Evolutionary conservation across 2,329 filamentous ascomycete genomes (phyloP), one percentile per base, ranked within the genome.

Genomic region (Aspergillus texensis): DNA sequence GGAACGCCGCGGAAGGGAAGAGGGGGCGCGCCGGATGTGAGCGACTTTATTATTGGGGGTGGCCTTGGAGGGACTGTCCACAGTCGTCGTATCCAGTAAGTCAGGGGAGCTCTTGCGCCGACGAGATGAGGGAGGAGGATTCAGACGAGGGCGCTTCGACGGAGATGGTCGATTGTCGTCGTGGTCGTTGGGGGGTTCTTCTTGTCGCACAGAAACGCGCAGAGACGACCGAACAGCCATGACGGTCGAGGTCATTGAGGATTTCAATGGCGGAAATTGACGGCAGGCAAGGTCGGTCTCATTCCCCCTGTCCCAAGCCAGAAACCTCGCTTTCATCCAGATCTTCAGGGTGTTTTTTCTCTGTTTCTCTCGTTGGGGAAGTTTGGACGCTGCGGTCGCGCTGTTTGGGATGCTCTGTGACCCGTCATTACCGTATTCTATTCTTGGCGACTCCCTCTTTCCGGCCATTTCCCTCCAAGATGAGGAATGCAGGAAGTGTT

Each of bases 151-250:
- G 52, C 70, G 70, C 62, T 75, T 75, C 55, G 70, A 62, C 39
- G 72, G 71, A 46, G 65, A 58, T 24, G 36, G 58, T 60, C 50
- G 59, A 60, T 60, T 68, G 53, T 62, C 55, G 53, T 68, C 57
- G 53, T 68, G 50, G 54, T 67, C 61, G 62, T 67, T 62, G 57
- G 67, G 64, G 60, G 30, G 3, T 32, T 52, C 65, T 60, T 70
- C 70, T 66, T 67, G 73, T 76, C 74, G 74, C 71, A 75, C 67
- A 62, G 73, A 70, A 67, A 70, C 73, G 64, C 74, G 74, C 65
- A 75, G 69, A 46, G 74, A 74, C 6, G 74, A 67, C 68, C 73
- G 71, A 65, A 75, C 67, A 60, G 74, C 71, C 76, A 78, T 78
- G 36, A 70, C 65, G 67, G 68, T 62, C 66, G 61, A 58, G 63